phyloP scores from a whole-genome alignment of 768 basidiomycete species.

The Phylloporus sp. region DNA sequence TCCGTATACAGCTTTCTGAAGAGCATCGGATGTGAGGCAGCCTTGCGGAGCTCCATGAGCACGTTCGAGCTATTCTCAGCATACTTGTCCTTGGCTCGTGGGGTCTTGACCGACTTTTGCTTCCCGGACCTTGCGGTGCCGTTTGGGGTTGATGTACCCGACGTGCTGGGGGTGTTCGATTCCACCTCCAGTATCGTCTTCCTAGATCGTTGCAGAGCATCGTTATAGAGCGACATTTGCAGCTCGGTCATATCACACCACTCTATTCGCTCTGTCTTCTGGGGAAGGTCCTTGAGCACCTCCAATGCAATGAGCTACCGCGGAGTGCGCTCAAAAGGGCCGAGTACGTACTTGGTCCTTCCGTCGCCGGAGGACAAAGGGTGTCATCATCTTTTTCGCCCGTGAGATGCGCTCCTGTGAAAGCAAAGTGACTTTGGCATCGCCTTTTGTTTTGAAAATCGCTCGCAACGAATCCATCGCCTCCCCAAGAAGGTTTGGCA shows the following conservation, averaged over 20 bases:
- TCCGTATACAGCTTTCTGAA: constrained; percentile 86
- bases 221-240: constrained; percentile 80
- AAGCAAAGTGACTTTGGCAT: constrained; percentile 80
- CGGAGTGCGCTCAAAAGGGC: background rate
- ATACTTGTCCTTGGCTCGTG: constrained; percentile 62
- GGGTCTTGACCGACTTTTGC: constrained; percentile 30
- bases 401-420: constrained; percentile 90
- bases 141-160: constrained; percentile 31
- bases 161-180: constrained; percentile 21
- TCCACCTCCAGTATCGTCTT: constrained; percentile 63
- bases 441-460: constrained; percentile 97
- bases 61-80: constrained; percentile 87
- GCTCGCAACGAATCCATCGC: constrained; percentile 77
- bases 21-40: constrained; percentile 93
- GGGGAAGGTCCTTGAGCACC: constrained; percentile 91
- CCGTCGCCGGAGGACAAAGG: constrained; percentile 93
- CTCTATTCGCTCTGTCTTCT: constrained; percentile 88
- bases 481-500: constrained; percentile 82
- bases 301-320: constrained; percentile 25
- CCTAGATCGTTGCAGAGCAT: constrained; percentile 78
- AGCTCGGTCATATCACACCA: constrained; percentile 90
- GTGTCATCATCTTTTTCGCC: constrained; percentile 99
- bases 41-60: constrained; percentile 96
- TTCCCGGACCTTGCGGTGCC: constrained; percentile 24
- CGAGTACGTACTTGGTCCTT: constrained; percentile 75